Conservation (phyloP, 495 filamentous ascomycete genomes). For the Astrothelium macrocarpum region DNA sequence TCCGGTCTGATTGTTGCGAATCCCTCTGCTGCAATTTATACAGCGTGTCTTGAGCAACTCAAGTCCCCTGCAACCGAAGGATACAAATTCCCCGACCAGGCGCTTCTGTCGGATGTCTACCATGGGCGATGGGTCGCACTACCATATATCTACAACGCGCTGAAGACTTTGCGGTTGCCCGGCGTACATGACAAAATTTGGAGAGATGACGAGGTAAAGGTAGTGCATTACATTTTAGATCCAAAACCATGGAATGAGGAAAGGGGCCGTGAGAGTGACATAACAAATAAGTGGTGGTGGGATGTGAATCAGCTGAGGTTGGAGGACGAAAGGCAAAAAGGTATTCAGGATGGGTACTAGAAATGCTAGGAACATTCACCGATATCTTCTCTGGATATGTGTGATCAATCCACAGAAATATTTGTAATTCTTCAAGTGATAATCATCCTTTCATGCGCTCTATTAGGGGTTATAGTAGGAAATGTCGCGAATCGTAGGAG, state of each 20-base stretch:
- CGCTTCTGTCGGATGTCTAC: constrained; percentile 58
- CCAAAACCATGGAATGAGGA: constrained; percentile 76
- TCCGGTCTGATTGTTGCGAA: constrained; percentile 65
- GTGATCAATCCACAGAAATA: too few species aligned
- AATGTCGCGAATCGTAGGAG: too few species aligned
- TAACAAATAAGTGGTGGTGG: constrained; percentile 60
- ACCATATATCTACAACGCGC: constrained; percentile 72
- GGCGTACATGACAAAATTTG: constrained; percentile 64
- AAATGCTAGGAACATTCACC: background rate
- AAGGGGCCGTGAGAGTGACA: constrained; percentile 38
- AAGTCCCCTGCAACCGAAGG: constrained; percentile 32
- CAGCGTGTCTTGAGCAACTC: constrained; percentile 45
- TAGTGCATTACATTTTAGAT: constrained; percentile 68
- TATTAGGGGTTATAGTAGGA: too few species aligned
- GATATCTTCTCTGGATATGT: background rate
- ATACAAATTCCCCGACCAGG: constrained; percentile 73
- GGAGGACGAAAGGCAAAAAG: constrained; percentile 37
- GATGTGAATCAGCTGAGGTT: constrained; percentile 45
- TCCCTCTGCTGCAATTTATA: constrained; percentile 47
- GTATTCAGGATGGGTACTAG: constrained; percentile 36
- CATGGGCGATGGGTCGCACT: constrained; percentile 58
- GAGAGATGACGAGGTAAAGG: constrained; percentile 66
- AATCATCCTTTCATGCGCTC: too few species aligned
- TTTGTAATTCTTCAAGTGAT: too few species aligned
- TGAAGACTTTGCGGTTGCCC: constrained; percentile 64